Percentiles rank a stretch among this genome's conserved stretches.
Evolutionary conservation across 345 rosid species (phyloP).

Genomic region (Gossypium sturtianum): DNA sequence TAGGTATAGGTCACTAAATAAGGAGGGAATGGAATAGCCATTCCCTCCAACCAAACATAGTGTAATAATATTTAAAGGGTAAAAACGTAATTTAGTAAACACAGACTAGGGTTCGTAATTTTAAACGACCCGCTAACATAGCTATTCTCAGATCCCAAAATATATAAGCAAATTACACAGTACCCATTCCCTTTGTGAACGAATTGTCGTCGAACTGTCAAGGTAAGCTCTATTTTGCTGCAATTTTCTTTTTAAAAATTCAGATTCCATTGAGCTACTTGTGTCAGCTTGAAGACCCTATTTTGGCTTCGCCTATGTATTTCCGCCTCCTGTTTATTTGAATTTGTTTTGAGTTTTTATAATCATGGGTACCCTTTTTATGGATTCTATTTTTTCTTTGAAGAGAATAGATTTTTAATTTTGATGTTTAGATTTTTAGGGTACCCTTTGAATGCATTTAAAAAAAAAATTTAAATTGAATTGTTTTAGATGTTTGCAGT

Average conservation of each 20-base stretch:
- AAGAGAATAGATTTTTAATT: not conserved
- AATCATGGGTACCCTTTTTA: not conserved
- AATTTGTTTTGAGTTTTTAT: not conserved
- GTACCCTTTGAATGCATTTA: not conserved
- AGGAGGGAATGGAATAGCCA: too few species aligned
- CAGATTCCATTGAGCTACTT: not conserved
- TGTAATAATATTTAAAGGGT: not conserved
- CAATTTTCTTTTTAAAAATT: not conserved
- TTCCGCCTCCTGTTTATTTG: not conserved
- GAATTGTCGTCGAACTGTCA: not conserved
- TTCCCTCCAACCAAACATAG: too few species aligned
- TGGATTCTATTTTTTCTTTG: not conserved
- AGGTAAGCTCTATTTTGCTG: constrained; percentile 4
- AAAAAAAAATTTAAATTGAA: not conserved
- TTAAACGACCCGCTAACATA: not conserved
- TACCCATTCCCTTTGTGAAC: not conserved
- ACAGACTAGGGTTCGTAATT: not conserved
- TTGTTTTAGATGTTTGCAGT: not conserved
- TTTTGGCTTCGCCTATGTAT: not conserved
- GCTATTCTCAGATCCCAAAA: not conserved
- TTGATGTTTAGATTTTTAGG: not conserved
- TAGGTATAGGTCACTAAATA: too few species aligned
- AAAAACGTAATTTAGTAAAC: not conserved
- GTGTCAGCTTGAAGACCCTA: not conserved
- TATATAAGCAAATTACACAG: not conserved